phyloP scores from a whole-genome alignment of 331 rosid species.

The Pyrus hybrid region DNA sequence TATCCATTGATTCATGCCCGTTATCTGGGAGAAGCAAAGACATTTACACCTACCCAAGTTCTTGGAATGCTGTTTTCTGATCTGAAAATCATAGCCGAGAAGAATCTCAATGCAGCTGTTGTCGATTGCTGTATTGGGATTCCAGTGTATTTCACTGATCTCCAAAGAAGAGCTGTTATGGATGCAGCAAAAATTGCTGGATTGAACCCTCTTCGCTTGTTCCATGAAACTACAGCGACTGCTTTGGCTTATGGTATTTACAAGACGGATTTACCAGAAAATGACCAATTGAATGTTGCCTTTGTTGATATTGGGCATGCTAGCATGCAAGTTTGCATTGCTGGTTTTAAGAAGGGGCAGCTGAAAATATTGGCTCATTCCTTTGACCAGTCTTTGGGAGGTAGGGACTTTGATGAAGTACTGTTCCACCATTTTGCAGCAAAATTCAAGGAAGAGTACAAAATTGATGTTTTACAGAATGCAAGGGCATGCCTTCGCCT shows the following conservation, averaged over 20 bases:
- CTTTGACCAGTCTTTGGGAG: slow-evolving; percentile 79
- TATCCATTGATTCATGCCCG: slow-evolving; percentile 70
- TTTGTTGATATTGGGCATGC: slow-evolving; percentile 93
- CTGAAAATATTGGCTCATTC: slow-evolving; percentile 77
- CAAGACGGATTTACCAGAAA: slow-evolving; percentile 88
- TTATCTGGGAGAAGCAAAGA: slow-evolving; percentile 60
- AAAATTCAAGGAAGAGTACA: slow-evolving; percentile 72
- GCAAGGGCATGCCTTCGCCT: slow-evolving; percentile 82
- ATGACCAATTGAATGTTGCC: slow-evolving; percentile 76
- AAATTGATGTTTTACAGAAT: slow-evolving; percentile 73
- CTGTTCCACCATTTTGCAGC: slow-evolving; percentile 69
- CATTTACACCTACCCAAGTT: slow-evolving; percentile 82
- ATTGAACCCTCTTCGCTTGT: slow-evolving; percentile 73
- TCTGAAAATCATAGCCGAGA: slow-evolving; percentile 76
- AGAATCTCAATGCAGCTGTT: slow-evolving; percentile 76
- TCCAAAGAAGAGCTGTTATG: slow-evolving; percentile 86
- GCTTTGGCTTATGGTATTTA: slow-evolving; percentile 96
- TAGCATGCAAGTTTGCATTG: slow-evolving; percentile 96
- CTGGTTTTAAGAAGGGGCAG: slow-evolving; percentile 88
- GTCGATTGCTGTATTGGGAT: slow-evolving; percentile 94
- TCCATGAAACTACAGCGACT: slow-evolving; percentile 92
- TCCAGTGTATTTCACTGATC: slow-evolving; percentile 84
- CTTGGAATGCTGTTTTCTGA: slow-evolving; percentile 74
- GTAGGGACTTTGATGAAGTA: slow-evolving; percentile 91
- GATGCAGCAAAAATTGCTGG: slow-evolving; percentile 93